Base-by-base conservation (phyloP, 306 rosid species). In the Echinosophora koreensis region DNA sequence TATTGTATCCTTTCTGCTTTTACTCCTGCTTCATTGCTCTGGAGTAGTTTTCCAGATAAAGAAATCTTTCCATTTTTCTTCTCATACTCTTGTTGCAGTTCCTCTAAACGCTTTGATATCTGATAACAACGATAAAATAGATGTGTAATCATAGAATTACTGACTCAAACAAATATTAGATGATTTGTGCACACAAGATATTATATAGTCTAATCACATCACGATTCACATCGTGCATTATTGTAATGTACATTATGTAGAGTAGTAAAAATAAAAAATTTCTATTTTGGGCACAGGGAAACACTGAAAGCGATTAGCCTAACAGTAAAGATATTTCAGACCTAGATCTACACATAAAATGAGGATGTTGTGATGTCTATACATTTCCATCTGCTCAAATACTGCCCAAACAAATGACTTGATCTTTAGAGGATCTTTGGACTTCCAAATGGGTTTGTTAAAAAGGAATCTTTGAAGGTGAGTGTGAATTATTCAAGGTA, bases 71-170 rank as follows among this genome's bases (percentile, higher is more conserved):
- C 95, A 16, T 86, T 85, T 85, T 89, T 87, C 80, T 75, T 83
- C 82, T 94, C 95, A 50, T 94, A 92, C 75, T 89, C 89, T 44
- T 62, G 85, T 76, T 58, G 86, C 82, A 91, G 77, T 73, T 89
- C 97, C 82, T 88, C 92, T 82, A 94, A 87, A 60, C 91, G 90
- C 80, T 78, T 90, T 14, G 97, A 88, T 57, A 94, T 89, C 98
- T 94, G 75, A 73, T 62, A 56, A 80, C 46, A 34, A 82, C 9
- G 30, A 77, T 63, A 73, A 54, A 4, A 5, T 5, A 52, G 56
- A 47, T 57, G 42, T 4, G 3, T 77, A 54, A 66, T 8, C 28
- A 66, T 64, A 39, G 37, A 60, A 18, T 34, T 18, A 51, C 17
- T 14, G 35, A 65, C 60, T 57, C 35, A 3, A 64, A 30, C n/a